Evolutionary conservation across 176 grass and related monocot species (phyloP), one percentile per base, ranked within the genome.

Genomic region (Echinochloa phyllopogon): DNA sequence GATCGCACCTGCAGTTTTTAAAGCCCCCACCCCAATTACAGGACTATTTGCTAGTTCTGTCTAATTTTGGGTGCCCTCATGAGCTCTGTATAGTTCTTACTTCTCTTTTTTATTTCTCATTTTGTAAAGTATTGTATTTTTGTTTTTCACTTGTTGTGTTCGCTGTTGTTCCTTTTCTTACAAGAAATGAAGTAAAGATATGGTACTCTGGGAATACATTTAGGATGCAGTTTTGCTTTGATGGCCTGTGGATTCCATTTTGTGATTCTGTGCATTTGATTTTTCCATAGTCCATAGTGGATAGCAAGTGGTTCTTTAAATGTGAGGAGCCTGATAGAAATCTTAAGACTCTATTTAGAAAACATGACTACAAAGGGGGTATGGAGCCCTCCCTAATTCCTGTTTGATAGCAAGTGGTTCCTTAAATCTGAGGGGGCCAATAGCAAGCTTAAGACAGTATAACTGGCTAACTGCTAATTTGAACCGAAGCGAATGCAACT

Each of bases 91-190:
- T 33, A 79, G 53, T 51, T 29, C 7, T 51, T 17, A 18, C 11
- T n/a, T 8, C 14, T 67, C 2, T 0, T 68, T 60, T 61, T 6
- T 5, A 24, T 16, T 68, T 70, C 41, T 11, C 63, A 57, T 85
- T 36, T 47, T 85, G 74, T 59, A 59, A 59, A 59, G 14, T 55
- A 21, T 33, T 84, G 12, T 24, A 41, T 52, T 51, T 72, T 59
- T 52, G 48, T 40, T 75, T 42, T 75, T 65, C 42, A 52, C 3
- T 75, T 21, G 8, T 23, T 8, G 72, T 58, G 20, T 49, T 6
- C 42, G 1, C 4, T 50, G 36, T 47, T 24, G 43, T 10, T 74
- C 68, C 10, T 70, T 69, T 70, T 43, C 65, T 14, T 61, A 50
- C 44, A 7, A 59, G 44, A 71, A 37, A 80, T 40, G 4, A 47